These are phyloP conservation scores for Apiosordaria backusii DNA, from an alignment of 495 filamentous ascomycete genomes.

Conservation along the genomic window DNA sequence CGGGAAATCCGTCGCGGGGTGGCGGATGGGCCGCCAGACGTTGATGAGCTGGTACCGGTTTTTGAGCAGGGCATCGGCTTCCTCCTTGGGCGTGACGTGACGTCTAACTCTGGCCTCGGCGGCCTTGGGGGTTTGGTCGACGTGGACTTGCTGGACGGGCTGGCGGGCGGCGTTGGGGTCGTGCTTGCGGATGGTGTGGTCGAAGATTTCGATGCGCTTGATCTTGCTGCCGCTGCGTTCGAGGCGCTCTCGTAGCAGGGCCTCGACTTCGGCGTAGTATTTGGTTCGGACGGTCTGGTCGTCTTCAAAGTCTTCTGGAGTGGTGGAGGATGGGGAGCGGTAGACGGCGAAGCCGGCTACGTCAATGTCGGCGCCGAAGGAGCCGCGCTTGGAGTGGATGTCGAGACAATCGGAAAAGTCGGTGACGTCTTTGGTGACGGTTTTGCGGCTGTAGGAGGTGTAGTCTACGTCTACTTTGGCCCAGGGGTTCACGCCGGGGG, in stretches of 20 bases:
- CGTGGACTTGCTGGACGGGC: conserved; percentile 72
- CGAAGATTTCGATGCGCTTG: conserved; percentile 70
- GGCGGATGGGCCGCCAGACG: conserved; percentile 72
- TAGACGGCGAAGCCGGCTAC: conserved; percentile 41
- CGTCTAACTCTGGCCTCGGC: conserved; percentile 60
- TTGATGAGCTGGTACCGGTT: conserved; percentile 77
- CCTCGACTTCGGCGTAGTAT: conserved; percentile 82
- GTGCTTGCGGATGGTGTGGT: conserved; percentile 76
- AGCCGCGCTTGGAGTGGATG: conserved; percentile 2
- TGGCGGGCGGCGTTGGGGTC: conserved; percentile 49
- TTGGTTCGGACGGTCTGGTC: conserved; percentile 57
- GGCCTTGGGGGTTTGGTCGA: conserved; percentile 71
- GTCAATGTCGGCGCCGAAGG: conserved; percentile 42
- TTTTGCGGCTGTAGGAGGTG: conserved; percentile 27
- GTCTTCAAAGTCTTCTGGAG: conserved; percentile 55
- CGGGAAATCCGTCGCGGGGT: conserved; percentile 63
- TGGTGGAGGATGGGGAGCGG: conserved; percentile 27
- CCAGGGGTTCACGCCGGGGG: conserved; percentile 34
- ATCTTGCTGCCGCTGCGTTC: conserved; percentile 43
- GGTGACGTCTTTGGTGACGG: conserved; percentile 30
- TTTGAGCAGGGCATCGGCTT: conserved; percentile 55
- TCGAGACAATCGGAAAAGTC: conserved; percentile 25
- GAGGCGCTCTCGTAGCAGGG: conserved; percentile 58
- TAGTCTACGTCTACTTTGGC: conserved; percentile 40
- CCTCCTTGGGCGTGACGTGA: conserved; percentile 51